Evolutionary conservation across 176 grass and related monocot genomes (phyloP).

Genomic region (Rhynchospora pubera): DNA sequence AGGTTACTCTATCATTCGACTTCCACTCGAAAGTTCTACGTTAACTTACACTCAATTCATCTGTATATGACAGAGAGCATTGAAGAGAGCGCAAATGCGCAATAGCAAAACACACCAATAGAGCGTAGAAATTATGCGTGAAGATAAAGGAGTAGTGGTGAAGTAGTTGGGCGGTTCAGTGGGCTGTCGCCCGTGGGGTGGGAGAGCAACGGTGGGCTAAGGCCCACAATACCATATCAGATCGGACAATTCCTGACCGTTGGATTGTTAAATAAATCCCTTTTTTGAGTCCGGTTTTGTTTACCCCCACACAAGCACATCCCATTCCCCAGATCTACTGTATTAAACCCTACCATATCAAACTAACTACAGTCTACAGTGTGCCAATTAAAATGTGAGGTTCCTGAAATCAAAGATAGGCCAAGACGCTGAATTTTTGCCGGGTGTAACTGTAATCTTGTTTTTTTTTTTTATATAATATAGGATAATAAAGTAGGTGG

Average conservation of each 20-base stretch:
- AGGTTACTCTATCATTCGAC: not conserved
- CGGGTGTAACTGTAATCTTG: too few species aligned
- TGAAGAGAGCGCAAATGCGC: too few species aligned
- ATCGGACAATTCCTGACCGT: not conserved
- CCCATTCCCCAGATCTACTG: too few species aligned
- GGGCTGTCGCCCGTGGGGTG: conserved; percentile 18
- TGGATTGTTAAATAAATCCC: not conserved
- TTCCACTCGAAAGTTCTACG: too few species aligned
- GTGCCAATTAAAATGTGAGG: too few species aligned
- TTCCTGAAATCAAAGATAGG: too few species aligned
- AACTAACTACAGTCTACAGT: too few species aligned
- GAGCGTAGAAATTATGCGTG: not conserved
- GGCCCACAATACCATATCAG: conserved; percentile 2
- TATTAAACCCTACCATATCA: too few species aligned
- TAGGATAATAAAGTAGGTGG: too few species aligned
- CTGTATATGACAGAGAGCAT: not conserved
- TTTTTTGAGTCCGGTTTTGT: not conserved
- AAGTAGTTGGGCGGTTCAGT: conserved; percentile 5
- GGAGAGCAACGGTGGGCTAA: not conserved
- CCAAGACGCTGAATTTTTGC: too few species aligned
- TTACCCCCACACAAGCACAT: too few species aligned
- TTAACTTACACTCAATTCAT: not conserved
- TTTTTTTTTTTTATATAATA: too few species aligned
- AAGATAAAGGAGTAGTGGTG: not conserved
- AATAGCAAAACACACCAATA: not conserved